phyloP scores from a whole-genome alignment of 768 basidiomycete species.

The Xerocomellus chrysenteron region DNA sequence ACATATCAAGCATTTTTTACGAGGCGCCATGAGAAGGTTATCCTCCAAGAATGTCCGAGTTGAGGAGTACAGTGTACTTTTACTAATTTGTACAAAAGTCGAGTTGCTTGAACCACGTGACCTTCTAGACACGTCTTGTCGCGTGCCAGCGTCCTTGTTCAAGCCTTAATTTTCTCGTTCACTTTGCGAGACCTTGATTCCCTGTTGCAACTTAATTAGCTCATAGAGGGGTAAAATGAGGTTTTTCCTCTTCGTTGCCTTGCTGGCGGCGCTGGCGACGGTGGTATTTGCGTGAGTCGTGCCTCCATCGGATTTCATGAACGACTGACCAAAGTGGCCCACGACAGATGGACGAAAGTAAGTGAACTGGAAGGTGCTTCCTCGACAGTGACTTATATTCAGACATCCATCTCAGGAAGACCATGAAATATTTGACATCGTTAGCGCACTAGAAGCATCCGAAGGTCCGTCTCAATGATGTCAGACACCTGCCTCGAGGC shows the following conservation, averaged over 20 bases:
- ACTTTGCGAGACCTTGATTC: neutral
- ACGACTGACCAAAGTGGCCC: constrained; percentile 3
- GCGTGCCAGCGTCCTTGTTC: neutral
- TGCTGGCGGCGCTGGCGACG: constrained; percentile 54
- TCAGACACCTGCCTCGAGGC: neutral
- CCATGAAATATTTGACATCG: constrained; percentile 95
- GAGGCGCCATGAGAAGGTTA: constrained; percentile 46
- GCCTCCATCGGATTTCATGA: neutral
- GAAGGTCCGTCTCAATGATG: constrained; percentile 55
- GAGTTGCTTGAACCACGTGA: constrained; percentile 11
- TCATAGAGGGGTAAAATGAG: constrained; percentile 43
- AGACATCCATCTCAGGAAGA: constrained; percentile 60
- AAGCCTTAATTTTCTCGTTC: neutral
- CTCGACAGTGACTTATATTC: constrained; percentile 7
- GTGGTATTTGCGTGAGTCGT: constrained; percentile 58
- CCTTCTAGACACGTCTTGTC: neutral
- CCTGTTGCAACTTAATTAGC: neutral
- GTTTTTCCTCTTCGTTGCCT: constrained; percentile 42
- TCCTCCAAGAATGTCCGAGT: neutral
- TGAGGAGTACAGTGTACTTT: too few species aligned
- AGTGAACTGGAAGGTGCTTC: constrained; percentile 4
- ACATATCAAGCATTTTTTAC: constrained; percentile 71
- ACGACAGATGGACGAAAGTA: constrained; percentile 70
- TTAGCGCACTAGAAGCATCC: constrained; percentile 70
- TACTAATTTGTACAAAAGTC: neutral